A percentile compares a stretch with the other conserved stretches of the same genome.
Conservation (phyloP, 23 red algal species). For the Chondrus crispus region DNA sequence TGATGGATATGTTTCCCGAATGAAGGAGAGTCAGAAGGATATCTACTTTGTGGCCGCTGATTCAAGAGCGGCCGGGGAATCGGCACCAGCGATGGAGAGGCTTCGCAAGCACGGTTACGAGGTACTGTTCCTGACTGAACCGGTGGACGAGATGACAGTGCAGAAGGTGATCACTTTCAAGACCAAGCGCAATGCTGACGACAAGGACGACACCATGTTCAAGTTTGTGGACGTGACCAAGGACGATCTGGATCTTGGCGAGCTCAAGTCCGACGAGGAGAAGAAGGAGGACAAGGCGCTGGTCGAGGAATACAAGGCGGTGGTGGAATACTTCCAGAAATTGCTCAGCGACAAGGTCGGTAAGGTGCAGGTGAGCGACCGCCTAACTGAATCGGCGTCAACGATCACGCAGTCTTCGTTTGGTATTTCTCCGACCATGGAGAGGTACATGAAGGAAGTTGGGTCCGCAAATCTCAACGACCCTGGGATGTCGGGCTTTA, state of each 20-base stretch:
- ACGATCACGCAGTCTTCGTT: conserved; percentile 84
- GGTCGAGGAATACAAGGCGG: conserved; percentile 53
- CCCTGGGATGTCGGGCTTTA: conserved; percentile 50
- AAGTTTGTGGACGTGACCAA: conserved; percentile 85
- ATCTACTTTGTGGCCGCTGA: conserved; percentile 90
- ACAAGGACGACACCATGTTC: conserved; percentile 56
- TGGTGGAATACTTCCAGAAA: conserved; percentile 60
- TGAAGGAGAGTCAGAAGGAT: conserved; percentile 88
- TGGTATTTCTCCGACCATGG: conserved; percentile 94
- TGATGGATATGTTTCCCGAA: conserved; percentile 79
- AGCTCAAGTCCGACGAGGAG: conserved; percentile 77
- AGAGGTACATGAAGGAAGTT: conserved; percentile 88
- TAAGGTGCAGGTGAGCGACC: conserved; percentile 76
- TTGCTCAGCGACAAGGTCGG: conserved; percentile 71
- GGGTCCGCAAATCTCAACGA: conserved; percentile 28
- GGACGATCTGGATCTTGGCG: conserved; percentile 70
- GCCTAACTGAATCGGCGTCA: conserved; percentile 87
- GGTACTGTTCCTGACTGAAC: conserved; percentile 87
- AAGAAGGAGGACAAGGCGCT: conserved; percentile 62
- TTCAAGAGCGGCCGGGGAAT: conserved; percentile 51
- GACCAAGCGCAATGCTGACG: conserved; percentile 57
- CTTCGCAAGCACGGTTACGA: conserved; percentile 87
- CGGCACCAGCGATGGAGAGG: conserved; percentile 82
- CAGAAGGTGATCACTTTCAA: conserved; percentile 66
- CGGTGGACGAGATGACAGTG: conserved; percentile 94